These are phyloP conservation scores for Argentina anserina DNA, from an alignment of 306 rosid species.

Conservation along the genomic window DNA sequence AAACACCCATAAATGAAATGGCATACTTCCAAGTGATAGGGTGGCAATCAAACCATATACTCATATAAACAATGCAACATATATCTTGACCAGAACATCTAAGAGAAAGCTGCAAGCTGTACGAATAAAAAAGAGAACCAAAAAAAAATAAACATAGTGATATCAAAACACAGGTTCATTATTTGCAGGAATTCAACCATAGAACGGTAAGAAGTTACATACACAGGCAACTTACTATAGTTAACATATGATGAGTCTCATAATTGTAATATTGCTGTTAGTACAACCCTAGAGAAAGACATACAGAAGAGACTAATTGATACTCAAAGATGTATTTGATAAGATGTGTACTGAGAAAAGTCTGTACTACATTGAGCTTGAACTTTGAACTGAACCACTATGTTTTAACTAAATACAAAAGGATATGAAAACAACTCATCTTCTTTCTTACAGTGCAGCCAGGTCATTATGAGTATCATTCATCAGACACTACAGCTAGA, in stretches of 20 bases:
- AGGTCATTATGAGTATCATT: slow-evolving; percentile 34
- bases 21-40: slow-evolving; percentile 37
- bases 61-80: slow-evolving; percentile 28
- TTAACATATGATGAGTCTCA: neutral
- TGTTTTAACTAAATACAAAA: slow-evolving; percentile 36
- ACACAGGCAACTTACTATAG: neutral
- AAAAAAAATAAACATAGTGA: neutral
- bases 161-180: slow-evolving; percentile 9
- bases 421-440: slow-evolving; percentile 38
- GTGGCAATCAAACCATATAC: slow-evolving; percentile 24
- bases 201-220: slow-evolving; percentile 18
- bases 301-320: slow-evolving; percentile 28
- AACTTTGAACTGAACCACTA: slow-evolving; percentile 31
- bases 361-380: slow-evolving; percentile 46
- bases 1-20: slow-evolving; percentile 43
- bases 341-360: slow-evolving; percentile 31
- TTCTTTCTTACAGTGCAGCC: slow-evolving; percentile 62
- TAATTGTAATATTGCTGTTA: slow-evolving; percentile 11
- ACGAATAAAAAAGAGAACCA: neutral
- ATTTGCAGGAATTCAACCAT: slow-evolving; percentile 20
- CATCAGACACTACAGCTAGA: slow-evolving; percentile 43
- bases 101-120: slow-evolving; percentile 17
- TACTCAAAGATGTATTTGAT: slow-evolving; percentile 25
- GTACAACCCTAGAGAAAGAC: slow-evolving; percentile 18
- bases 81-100: slow-evolving; percentile 21